Evolutionary conservation across 495 filamentous ascomycete species (phyloP), one percentile per base, ranked within the genome.

Genomic region (Alectoria sarmentosa): DNA sequence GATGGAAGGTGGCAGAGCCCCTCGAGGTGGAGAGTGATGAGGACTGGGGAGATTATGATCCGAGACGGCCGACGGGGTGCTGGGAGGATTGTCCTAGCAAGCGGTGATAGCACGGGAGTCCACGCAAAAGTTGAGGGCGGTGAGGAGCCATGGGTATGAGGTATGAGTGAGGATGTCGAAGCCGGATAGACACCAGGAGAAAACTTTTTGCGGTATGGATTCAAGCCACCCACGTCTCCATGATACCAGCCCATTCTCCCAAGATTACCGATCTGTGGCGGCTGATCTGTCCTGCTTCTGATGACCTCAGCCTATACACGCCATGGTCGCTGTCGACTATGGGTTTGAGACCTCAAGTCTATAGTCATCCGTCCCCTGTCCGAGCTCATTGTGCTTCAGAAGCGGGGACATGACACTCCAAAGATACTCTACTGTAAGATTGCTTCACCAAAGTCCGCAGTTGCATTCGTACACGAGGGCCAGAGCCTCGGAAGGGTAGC

Each of bases 61-160:
- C 83, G 21, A 72, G 73, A 23, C 69, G 70, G 38, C 83, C 83
- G 38, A 85, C 82, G 8, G 81, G 72, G 60, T 86, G 83, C 71
- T 74, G 73, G 63, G 39, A 66, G 30, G 73, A 69, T 8, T 83
- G 80, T 74, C 54, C 68, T 4, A 75, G 76, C 60, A 57, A 56
- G 37, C 30, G n/a, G 5, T 57, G 15, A 38, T 39, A 34, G 38
- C 8, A 44, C 19, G 7, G 32, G 10, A 26, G 21, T 34, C 21
- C 52, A 21, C 3, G 6, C 26, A 8, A 10, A 3, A n/a, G 5
- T 34, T 10, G 15, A 15, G 30, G 21, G 30, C 52, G 4, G 52
- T 34, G 15, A 32, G 11, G 26, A 17, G 48, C 48, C 2, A 5
- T 52, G 26, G 10, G 2, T 14, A 30, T 32, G 15, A 54, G 49